Evolutionary conservation across 2,329 filamentous ascomycete genomes (phyloP), one percentile per base, ranked within the genome.

Genomic region (Chaetomium olivaceum): DNA sequence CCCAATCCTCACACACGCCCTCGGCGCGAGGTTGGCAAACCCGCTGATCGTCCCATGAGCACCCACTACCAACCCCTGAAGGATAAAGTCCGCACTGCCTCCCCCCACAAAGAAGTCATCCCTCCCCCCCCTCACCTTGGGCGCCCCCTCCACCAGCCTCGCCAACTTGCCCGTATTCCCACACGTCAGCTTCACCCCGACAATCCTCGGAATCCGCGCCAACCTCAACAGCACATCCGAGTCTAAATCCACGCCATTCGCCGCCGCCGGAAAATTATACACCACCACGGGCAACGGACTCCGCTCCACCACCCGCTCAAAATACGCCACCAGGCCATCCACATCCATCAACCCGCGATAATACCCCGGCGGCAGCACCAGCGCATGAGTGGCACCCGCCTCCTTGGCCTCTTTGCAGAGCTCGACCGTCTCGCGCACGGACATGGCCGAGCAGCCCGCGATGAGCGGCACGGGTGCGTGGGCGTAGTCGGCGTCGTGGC

Each of bases 21-120:
- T 66, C 7, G 75, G 90, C 2, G 87, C 83, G 54, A 93, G 80
- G 75, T 93, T 93, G 33, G 85, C 91, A 62, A 90, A 81, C 14
- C 90, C 91, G 16, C 86, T 87, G 68, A 93, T 89, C 72, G 91
- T 85, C 39, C 91, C 90, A 64, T 89, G 85, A 3, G 88, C 90
- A 27, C 90, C 90, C 4, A 87, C 89, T 52, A 90, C 82, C 48
- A 91, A 77, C 0, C 87, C 88, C 75, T 91, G 90, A 14, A 92
- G 77, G 14, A 87, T 89, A 76, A 92, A 92, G 78, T 93, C 90
- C 61, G 89, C 89, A 58, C 87, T 89, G 63, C 91, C 90, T 51
- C 89, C 90, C 72, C 90, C 85, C 66, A 89, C 89, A 74, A 90
- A 82, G 80, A 92, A 92, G 25, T 73, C 70, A 25, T 69, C 61